Percentiles rank a stretch among this genome's conserved stretches.
phyloP scores from a whole-genome alignment of 169 alveolate genomes.

The Besnoitia besnoiti region DNA sequence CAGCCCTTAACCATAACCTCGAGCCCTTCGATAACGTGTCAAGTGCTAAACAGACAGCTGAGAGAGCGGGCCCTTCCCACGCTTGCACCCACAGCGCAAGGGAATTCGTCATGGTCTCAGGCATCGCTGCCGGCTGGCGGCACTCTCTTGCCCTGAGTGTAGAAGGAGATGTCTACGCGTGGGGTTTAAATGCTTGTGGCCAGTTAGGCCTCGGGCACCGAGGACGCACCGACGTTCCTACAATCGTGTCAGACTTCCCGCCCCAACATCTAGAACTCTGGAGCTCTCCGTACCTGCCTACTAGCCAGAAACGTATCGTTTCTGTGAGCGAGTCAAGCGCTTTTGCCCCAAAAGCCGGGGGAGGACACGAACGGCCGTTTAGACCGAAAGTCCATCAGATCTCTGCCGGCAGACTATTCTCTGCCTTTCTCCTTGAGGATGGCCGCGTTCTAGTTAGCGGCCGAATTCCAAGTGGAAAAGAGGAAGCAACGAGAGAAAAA shows the following conservation, averaged over 20 bases:
- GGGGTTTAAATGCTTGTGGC: conserved; percentile 81
- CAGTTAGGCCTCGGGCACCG: conserved; percentile 69
- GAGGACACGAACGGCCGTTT: not conserved
- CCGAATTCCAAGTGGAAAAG: not conserved
- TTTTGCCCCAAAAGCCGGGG: not conserved
- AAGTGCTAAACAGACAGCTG: conserved; percentile 25
- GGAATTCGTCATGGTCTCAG: not conserved
- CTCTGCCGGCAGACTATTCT: conserved; percentile 27
- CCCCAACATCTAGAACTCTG: not conserved
- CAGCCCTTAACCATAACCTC: not conserved
- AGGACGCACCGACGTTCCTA: not conserved
- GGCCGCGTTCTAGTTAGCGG: conserved; percentile 22
- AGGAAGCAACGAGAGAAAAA: not conserved
- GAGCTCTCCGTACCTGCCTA: not conserved
- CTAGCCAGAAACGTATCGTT: not conserved
- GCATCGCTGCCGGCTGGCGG: conserved; percentile 78
- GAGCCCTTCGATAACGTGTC: conserved; percentile 35
- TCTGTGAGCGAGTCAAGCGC: not conserved
- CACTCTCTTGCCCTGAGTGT: conserved; percentile 75
- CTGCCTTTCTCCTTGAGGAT: not conserved
- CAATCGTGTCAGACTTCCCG: not conserved
- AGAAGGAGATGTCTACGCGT: conserved; percentile 80
- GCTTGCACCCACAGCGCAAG: not conserved
- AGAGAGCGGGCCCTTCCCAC: not conserved
- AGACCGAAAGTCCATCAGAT: not conserved